Evolutionary conservation across 1,139 yeast genomes (phyloP), one percentile per base, ranked within the genome.

Genomic region (Magnusiomyces sp.): DNA sequence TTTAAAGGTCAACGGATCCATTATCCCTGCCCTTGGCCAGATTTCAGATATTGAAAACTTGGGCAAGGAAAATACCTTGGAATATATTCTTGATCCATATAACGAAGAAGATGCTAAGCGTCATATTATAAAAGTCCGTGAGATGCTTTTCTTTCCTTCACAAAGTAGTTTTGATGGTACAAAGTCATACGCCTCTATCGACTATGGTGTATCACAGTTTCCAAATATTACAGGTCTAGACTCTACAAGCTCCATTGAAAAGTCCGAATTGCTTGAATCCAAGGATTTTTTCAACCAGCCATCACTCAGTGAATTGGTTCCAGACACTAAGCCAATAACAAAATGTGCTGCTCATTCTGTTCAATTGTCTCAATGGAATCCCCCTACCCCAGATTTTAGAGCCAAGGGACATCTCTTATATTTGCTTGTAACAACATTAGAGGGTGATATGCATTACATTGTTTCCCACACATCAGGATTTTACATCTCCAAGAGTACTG

Each of bases 391-490:
- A 5, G 66, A 70, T 31, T 67, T 67, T 56, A 81, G 76, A 62
- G 70, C 71, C 52, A 77, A 75, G 62, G 98, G 97, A 29, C 95
- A 90, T 62, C 72, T 90, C 61, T 71, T 84, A 53, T 92, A 92
- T 66, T 72, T 92, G 59, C 78, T 79, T 50, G 73, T 80, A 46
- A 83, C 79, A 60, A 86, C 97, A 40, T 72, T 85, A 57, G 97
- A 92, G 67, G 84, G 84, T 58, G 95, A 87, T 62, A 76, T 77
- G 20, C 76, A 74, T 65, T 84, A 86, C 61, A 78, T 92, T 59
- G 88, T 97, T 16, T 81, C 90, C 56, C 80, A 82, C 54, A 74
- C 79, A 46, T 67, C 82, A 33, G 98, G 98, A 0, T 92, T 87
- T 65, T 86, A 70, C 61, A 80, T 88, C 44, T 84, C 83, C 70